Percentiles rank a stretch among this genome's conserved stretches.
phyloP scores from a whole-genome alignment of 257 asterid species.

The Lycium barbarum region DNA sequence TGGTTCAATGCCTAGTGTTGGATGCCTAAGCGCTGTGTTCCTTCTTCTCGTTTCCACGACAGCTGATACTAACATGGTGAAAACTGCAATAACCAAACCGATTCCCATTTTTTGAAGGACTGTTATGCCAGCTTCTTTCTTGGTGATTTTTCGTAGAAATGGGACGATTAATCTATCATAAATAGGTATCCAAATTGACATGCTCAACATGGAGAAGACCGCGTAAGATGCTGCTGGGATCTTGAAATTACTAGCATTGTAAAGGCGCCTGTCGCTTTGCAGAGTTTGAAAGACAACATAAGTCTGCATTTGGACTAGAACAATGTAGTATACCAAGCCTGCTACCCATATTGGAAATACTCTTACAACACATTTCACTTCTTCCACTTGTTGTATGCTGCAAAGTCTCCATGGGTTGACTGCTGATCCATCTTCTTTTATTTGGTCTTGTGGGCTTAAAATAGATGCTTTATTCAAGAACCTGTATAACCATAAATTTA shows the following conservation, averaged over 20 bases:
- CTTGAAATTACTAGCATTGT: constrained; percentile 23
- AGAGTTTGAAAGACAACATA: constrained; percentile 41
- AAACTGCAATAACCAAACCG: constrained; percentile 29
- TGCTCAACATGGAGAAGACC: constrained; percentile 40
- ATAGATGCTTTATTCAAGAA: constrained; percentile 41
- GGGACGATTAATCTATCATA: constrained; percentile 44
- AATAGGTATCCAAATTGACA: constrained; percentile 40
- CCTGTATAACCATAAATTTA: constrained; percentile 22
- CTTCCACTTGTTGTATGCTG: constrained; percentile 47
- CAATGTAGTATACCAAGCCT: constrained; percentile 26
- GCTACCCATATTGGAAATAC: constrained; percentile 45
- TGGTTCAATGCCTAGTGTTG: constrained; percentile 38
- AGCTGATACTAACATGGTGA: constrained; percentile 38
- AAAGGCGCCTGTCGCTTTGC: constrained; percentile 40
- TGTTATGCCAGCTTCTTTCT: constrained; percentile 41
- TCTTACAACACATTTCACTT: constrained; percentile 43
- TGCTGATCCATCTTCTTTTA: constrained; percentile 44
- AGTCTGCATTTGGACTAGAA: constrained; percentile 30
- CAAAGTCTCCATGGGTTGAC: constrained; percentile 42
- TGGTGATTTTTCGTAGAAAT: constrained; percentile 29
- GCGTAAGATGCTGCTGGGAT: constrained; percentile 46
- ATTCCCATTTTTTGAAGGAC: constrained; percentile 46
- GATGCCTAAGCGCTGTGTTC: constrained; percentile 22
- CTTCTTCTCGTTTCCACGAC: constrained; percentile 34
- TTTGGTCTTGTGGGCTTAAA: constrained; percentile 31